phyloP scores from a whole-genome alignment of 2,329 filamentous ascomycete species.

The Stachybotrys elegans region DNA sequence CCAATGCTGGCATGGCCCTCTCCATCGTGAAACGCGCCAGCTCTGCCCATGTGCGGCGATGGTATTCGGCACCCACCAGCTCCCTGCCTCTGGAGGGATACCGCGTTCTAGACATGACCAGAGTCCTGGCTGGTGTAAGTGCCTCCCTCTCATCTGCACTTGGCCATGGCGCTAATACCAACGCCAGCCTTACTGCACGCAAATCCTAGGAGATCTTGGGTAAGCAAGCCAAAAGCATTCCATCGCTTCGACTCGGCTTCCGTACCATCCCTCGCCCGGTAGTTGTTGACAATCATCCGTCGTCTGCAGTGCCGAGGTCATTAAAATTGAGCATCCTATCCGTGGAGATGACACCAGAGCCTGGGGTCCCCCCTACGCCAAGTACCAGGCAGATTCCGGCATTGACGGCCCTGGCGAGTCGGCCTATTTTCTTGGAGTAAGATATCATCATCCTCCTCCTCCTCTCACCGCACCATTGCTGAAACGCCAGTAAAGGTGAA shows the following conservation, averaged over 20 bases:
- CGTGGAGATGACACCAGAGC: constrained; percentile 90
- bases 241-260: too few species aligned
- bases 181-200: constrained; percentile 86
- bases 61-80: constrained; percentile 23
- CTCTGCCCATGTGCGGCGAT: constrained; percentile 12
- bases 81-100: constrained; percentile 73
- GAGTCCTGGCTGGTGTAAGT: constrained; percentile 87
- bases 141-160: constrained; percentile 1
- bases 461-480: neutral
- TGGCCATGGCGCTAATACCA: constrained; percentile 2
- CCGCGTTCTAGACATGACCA: constrained; percentile 91
- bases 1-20: neutral
- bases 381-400: constrained; percentile 58
- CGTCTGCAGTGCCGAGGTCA: constrained; percentile 73
- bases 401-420: constrained; percentile 76
- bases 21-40: constrained; percentile 1
- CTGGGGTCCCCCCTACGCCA: constrained; percentile 93
- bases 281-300: neutral
- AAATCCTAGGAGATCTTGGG: constrained; percentile 95
- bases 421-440: constrained; percentile 89
- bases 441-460: too few species aligned
- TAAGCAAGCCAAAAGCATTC: constrained; percentile 45
- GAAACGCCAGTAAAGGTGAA: constrained; percentile 61
- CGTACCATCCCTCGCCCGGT: too few species aligned
- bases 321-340: constrained; percentile 93